phyloP scores from a whole-genome alignment of 768 basidiomycete genomes.

The Collybia sp. region DNA sequence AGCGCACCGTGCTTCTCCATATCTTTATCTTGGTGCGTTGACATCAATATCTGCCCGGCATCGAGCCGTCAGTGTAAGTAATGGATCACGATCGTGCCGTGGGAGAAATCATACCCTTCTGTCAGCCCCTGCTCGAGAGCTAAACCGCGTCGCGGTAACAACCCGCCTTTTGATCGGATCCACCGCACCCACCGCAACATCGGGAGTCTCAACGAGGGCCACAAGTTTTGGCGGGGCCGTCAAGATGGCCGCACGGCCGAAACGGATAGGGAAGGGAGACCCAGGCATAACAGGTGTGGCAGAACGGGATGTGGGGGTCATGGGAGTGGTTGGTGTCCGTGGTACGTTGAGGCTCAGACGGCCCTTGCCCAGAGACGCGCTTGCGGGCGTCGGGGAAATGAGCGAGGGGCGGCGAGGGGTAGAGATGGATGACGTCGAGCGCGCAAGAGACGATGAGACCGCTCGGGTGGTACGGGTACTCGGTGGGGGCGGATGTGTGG shows the following conservation, averaged over 20 bases:
- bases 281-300: conserved; percentile 31
- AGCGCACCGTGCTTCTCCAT: conserved; percentile 14
- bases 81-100: conserved; percentile 1
- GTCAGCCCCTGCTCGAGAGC: conserved; percentile 77
- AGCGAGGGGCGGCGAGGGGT: conserved; percentile 40
- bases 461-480: conserved; percentile 30
- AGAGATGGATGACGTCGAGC: conserved; percentile 45
- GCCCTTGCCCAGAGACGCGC: conserved; percentile 23
- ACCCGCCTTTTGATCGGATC: conserved; percentile 81
- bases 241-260: conserved; percentile 69
- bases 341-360: conserved; percentile 34
- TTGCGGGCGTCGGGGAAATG: conserved; percentile 18
- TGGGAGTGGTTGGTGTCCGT: conserved; percentile 42
- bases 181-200: conserved; percentile 85
- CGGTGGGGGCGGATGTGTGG: conserved; percentile 14
- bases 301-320: conserved; percentile 40
- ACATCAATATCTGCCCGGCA: conserved; percentile 67
- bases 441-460: conserved; percentile 41
- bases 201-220: conserved; percentile 81
- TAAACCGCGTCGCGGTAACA: conserved; percentile 85
- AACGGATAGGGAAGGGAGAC: conserved; percentile 39
- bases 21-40: conserved; percentile 68
- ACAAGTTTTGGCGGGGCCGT: conserved; percentile 83
- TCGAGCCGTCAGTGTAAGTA: neutral
- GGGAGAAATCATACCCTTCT: conserved; percentile 52